Base-by-base conservation (phyloP, 345 rosid species). In the Isatis tinctoria region DNA sequence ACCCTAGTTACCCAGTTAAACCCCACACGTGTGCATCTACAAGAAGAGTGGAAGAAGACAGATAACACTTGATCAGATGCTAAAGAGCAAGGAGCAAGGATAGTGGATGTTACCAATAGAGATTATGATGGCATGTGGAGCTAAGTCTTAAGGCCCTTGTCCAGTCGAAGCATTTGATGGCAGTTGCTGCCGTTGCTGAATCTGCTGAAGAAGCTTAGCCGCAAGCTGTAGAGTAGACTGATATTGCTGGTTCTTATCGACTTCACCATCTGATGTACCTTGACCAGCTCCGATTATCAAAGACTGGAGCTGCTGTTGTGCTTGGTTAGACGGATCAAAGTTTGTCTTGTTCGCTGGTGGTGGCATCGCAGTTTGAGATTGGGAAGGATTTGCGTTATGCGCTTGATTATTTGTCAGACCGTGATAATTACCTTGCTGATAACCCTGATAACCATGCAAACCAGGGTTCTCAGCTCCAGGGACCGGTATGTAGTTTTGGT, bases 181-280 rank as follows among this genome's bases (percentile, higher is more conserved):
- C 45, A 5, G 26, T 62, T 75, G 95, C 80, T 94, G 97, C 35
- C 4, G 35, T 61, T 75, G 95, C 75, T 95, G 97, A 80, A 95
- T 83, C 80, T 88, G 97, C 24, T 82, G 90, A 74, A 95, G 99
- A 68, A 95, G 96, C 77, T 59, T 88, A 12, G 99, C 97, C 5
- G 99, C 99, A 82, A 95, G 81, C 74, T 92, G 93, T 59, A 95
- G 80, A 0, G 99, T 92, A 67, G 96, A 95, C 70, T 95, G 97
- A 76, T 95, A 95, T 22, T 90, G 81, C 82, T 92, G 93, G 74
- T 90, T 87, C 76, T 90, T 92, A 77, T 90, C 97, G n/a, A 65
- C 85, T 78, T 91, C 97, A 24, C 60, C 80, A 73, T 85, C 89
- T 67, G 88, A 66, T 49, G 79, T 57, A 27, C 73, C 83, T 76